phyloP scores from a whole-genome alignment of 2,329 filamentous ascomycete genomes.

The Xylaria sp. region DNA sequence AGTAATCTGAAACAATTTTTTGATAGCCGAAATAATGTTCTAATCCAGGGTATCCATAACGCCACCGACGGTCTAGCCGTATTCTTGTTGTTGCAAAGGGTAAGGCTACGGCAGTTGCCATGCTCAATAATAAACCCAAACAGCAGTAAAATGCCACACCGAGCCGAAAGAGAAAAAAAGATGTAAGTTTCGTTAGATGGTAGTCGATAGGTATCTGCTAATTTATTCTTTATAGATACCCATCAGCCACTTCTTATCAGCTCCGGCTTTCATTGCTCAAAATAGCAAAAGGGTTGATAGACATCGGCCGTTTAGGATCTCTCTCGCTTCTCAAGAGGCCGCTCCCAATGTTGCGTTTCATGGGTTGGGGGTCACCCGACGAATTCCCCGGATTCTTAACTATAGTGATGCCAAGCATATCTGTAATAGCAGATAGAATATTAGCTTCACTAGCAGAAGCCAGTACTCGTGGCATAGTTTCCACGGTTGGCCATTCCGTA shows the following conservation, averaged over 20 bases:
- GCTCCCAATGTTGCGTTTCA: slow-evolving; percentile 28
- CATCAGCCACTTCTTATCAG: not conserved
- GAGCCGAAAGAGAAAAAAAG: no score
- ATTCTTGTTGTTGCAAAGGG: no score
- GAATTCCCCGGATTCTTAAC: slow-evolving; percentile 11
- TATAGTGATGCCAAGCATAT: slow-evolving; percentile 36
- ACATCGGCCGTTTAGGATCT: slow-evolving; percentile 26
- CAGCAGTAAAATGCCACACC: no score
- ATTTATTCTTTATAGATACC: not conserved
- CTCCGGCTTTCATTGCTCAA: slow-evolving; percentile 35
- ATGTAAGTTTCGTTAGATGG: no score
- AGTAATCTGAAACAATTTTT: no score
- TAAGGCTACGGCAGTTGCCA: no score
- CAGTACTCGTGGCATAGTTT: slow-evolving; percentile 36
- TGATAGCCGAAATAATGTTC: no score
- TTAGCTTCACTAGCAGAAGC: slow-evolving; percentile 26
- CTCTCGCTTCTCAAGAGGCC: slow-evolving; percentile 24
- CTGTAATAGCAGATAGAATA: slow-evolving; percentile 32
- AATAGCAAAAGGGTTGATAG: slow-evolving; percentile 42
- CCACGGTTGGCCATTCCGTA: slow-evolving; percentile 44
- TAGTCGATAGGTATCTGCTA: not conserved
- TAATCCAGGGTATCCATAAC: no score
- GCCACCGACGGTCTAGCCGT: no score
- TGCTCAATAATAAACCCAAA: no score
- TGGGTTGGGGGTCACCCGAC: slow-evolving; percentile 6